A percentile compares a stretch with the other conserved stretches of the same genome.
Evolutionary conservation across 306 rosid species (phyloP).

Genomic region (Cucumis cinereus): DNA sequence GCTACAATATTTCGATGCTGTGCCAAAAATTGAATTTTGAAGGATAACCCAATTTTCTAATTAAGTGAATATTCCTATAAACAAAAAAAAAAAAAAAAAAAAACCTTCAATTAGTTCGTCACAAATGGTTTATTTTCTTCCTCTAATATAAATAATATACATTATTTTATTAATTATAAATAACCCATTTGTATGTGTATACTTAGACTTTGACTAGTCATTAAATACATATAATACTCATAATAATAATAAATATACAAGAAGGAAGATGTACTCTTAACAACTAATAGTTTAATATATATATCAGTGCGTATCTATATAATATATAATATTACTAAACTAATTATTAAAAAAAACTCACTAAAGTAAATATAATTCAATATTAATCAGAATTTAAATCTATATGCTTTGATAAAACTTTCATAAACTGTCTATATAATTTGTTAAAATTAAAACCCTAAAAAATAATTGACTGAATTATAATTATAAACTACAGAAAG

Average conservation of each 20-base stretch:
- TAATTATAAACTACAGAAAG: no score
- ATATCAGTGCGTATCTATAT: background rate
- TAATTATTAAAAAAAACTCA: background rate
- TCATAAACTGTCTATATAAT: rapidly evolving
- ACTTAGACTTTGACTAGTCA: background rate
- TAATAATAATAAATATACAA: no score
- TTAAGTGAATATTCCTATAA: background rate
- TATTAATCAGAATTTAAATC: no score
- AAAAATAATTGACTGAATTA: no score
- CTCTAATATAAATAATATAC: background rate
- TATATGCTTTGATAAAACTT: no score
- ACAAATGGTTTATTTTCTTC: background rate
- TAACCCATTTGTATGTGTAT: background rate
- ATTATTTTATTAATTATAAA: background rate
- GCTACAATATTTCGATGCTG: background rate
- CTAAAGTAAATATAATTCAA: no score
- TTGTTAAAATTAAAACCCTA: no score
- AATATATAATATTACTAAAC: background rate
- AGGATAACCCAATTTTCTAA: background rate
- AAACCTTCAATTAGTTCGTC: background rate
- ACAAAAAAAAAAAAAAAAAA: background rate
- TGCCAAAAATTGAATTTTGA: background rate
- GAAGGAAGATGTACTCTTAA: background rate
- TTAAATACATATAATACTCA: background rate
- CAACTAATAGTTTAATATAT: background rate